Conservation (phyloP, 73 alveolate species). For the Symbiodinium natans region DNA sequence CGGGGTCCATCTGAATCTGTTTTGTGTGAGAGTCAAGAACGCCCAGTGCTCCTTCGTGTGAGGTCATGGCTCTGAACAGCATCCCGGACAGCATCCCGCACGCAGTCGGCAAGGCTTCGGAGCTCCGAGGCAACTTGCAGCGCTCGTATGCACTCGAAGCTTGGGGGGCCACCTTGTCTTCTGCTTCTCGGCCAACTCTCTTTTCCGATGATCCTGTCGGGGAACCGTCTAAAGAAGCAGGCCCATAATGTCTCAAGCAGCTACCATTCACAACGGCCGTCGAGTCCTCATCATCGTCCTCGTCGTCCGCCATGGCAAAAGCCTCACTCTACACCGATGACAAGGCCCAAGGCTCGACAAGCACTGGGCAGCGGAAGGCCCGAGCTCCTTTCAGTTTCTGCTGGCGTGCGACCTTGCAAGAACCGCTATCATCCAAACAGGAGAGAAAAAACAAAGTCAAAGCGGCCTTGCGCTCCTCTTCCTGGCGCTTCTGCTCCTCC, state of each 20-base stretch:
- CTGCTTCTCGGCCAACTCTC: constrained; percentile 41
- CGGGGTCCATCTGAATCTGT: too few relatives aligned
- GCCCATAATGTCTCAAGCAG: background rate
- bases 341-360: too few relatives aligned
- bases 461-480: constrained; percentile 82
- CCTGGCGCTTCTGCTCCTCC: constrained; percentile 64
- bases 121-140: too few relatives aligned
- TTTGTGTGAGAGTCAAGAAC: too few relatives aligned
- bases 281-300: constrained; percentile 76
- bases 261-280: background rate
- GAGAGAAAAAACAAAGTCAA: too few relatives aligned
- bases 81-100: too few relatives aligned
- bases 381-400: constrained; percentile 87
- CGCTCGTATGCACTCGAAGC: too few relatives aligned
- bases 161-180: constrained; percentile 71
- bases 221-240: background rate
- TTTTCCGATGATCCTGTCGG: constrained; percentile 67
- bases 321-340: constrained; percentile 27
- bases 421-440: background rate
- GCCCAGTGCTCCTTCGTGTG: too few relatives aligned
- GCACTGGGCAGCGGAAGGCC: too few relatives aligned
- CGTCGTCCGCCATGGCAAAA: constrained; percentile 92
- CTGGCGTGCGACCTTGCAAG: constrained; percentile 79
- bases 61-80: too few relatives aligned
- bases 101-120: too few relatives aligned